Base-by-base conservation (phyloP, 768 basidiomycete genomes). In the Leucosporidium scottii region DNA sequence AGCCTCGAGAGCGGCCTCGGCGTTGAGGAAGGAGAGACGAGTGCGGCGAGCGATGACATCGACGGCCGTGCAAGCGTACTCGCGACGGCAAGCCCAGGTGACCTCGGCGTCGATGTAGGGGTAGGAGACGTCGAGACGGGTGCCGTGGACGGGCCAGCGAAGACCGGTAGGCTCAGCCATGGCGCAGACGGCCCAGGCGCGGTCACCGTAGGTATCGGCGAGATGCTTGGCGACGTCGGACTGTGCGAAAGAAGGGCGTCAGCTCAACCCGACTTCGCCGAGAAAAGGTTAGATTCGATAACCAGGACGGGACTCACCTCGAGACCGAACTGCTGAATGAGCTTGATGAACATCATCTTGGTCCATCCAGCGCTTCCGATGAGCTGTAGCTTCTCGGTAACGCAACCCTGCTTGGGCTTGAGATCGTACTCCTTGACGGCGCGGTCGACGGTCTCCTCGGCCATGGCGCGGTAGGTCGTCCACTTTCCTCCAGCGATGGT, bases 401-500 rank as follows among this genome's bases (percentile, higher is more conserved):
- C 83, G 76, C 91, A 93, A 12, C 82, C 84, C 31, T 81, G 84
- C 25, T 68, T 49, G 0, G 80, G 80, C 75, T 84, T 80, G 64
- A 98, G 80, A 34, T 80, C 82, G 80, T 90, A 96, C 50, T 84
- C 84, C 78, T 88, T 84, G 67, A 97, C 82, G 17, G 94, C 93
- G 67, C 83, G 81, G 78, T 97, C 89, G 55, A 97, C 87, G 0
- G 92, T 89, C 81, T 98, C 94, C 80, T 92, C 84, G 28, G 94
- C 92, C 94, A 98, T 96, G 62, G 15, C 59, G 28, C 39, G 31
- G 30, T 30, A 59, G 7, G 94, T 97, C 67, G 94, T 99, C 94
- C 94, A 99, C 79, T 99, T 99, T 7, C 94, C 94, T 23, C 94
- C 94, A 3, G 91, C 92, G 74, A 97, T 92, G 34, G 93, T 97